Conservation (phyloP, 2,329 filamentous ascomycete genomes). For the Aspergillus candidus region DNA sequence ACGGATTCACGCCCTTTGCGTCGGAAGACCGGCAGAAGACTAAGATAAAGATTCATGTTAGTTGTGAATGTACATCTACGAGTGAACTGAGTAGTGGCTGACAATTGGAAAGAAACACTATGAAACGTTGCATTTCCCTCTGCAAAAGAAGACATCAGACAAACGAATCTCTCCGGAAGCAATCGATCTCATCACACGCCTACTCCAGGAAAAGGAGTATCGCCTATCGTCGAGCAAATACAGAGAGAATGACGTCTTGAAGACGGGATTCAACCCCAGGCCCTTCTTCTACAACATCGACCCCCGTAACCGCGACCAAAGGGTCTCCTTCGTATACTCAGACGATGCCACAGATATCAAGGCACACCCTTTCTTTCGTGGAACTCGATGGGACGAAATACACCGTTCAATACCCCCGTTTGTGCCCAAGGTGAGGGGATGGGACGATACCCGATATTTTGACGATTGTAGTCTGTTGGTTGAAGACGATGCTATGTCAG, state of each 20-base stretch:
- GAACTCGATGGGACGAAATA: slow-evolving; percentile 70
- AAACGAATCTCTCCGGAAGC: slow-evolving; percentile 61
- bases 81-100: slow-evolving; percentile 4
- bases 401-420: slow-evolving; percentile 70
- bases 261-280: slow-evolving; percentile 24
- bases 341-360: slow-evolving; percentile 89
- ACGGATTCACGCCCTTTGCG: slow-evolving; percentile 84
- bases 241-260: slow-evolving; percentile 54
- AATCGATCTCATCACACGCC: slow-evolving; percentile 65
- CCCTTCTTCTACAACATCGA: slow-evolving; percentile 28
- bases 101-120: slow-evolving; percentile 56
- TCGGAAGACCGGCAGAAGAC: slow-evolving; percentile 75
- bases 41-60: slow-evolving; percentile 75
- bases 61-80: slow-evolving; percentile 21
- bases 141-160: slow-evolving; percentile 46
- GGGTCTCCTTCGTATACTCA: slow-evolving; percentile 64
- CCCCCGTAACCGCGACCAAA: slow-evolving; percentile 35
- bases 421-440: slow-evolving; percentile 62
- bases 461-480: slow-evolving; percentile 62
- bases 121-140: slow-evolving; percentile 64
- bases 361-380: slow-evolving; percentile 75
- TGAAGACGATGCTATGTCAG: slow-evolving; percentile 10
- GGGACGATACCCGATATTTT: slow-evolving; percentile 82
- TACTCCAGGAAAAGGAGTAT: slow-evolving; percentile 67
- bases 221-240: slow-evolving; percentile 75